phyloP scores from a whole-genome alignment of 306 rosid species.

The Dalbergia oliveri region DNA sequence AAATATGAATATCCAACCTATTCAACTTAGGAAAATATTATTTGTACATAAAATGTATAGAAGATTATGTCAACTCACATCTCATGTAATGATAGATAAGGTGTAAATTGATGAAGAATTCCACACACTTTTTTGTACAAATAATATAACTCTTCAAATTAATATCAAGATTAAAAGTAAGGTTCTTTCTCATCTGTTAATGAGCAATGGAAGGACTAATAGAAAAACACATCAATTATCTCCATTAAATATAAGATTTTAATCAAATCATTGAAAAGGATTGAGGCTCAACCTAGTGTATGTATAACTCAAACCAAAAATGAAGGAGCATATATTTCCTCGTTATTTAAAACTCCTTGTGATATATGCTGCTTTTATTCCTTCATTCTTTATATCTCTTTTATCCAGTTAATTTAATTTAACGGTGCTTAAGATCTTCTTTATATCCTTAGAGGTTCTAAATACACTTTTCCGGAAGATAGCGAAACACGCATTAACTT shows the following conservation, averaged over 20 bases:
- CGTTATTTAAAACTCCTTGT: constrained; percentile 1
- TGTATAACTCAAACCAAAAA: constrained; percentile 33
- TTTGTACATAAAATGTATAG: too few relatives aligned
- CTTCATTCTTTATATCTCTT: neutral
- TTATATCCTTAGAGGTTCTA: neutral
- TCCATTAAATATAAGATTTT: neutral
- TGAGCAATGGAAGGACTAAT: neutral
- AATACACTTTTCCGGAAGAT: neutral
- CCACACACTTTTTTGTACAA: too few relatives aligned
- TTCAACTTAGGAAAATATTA: neutral
- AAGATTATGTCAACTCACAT: too few relatives aligned
- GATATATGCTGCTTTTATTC: constrained; percentile 24
- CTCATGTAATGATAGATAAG: too few relatives aligned
- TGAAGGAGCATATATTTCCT: constrained; percentile 19
- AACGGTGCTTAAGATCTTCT: constrained; percentile 31
- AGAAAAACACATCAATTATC: neutral
- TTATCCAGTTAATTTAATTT: constrained; percentile 12
- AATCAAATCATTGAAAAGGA: constrained; percentile 20
- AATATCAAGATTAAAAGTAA: neutral
- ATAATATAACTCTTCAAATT: too few relatives aligned
- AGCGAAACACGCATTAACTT: constrained; percentile 2
- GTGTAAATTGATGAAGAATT: too few relatives aligned
- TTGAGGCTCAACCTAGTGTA: constrained; percentile 14
- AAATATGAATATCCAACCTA: neutral
- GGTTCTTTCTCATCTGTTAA: neutral